Conservation (phyloP, 352 stramenopile genomes). For the Pythium phragmiticola region DNA sequence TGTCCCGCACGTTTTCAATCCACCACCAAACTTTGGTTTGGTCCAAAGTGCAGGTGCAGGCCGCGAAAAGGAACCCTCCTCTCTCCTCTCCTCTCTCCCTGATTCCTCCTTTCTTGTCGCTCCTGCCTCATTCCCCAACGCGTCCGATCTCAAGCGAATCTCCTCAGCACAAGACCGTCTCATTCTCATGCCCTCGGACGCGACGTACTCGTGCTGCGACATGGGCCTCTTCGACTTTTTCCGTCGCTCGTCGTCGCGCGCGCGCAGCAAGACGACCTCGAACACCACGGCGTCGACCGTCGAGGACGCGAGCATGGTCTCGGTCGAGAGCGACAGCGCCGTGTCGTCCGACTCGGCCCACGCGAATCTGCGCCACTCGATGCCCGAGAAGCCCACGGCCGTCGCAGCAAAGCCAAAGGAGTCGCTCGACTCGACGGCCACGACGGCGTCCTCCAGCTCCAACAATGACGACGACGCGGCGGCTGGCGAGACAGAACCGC, state of each 20-base stretch:
- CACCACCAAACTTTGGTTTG: no score
- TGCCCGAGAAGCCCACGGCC: constrained; percentile 15
- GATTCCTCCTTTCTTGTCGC: not conserved
- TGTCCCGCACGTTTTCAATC: not conserved
- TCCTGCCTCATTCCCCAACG: not conserved
- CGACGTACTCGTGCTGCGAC: constrained; percentile 27
- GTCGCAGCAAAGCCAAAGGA: not conserved
- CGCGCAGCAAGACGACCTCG: constrained; percentile 29
- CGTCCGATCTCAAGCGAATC: constrained; percentile 13
- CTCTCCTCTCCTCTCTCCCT: not conserved
- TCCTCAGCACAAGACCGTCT: no score
- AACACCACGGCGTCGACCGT: constrained; percentile 9
- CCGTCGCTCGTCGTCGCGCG: constrained; percentile 54
- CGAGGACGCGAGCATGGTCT: constrained; percentile 12
- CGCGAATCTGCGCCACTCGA: constrained; percentile 16
- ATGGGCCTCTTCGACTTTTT: constrained; percentile 84
- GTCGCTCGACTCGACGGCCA: constrained; percentile 13
- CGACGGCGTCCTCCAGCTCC: constrained; percentile 34
- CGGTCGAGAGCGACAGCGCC: constrained; percentile 3
- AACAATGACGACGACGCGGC: constrained; percentile 36
- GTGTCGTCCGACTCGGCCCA: not conserved
- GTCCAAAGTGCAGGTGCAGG: no score
- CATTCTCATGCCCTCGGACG: constrained; percentile 1
- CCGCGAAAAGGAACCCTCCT: no score
- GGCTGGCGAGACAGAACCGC: constrained; percentile 29